phyloP scores from a whole-genome alignment of 2,329 filamentous ascomycete species.

The Tolypocladium pustulatum region DNA sequence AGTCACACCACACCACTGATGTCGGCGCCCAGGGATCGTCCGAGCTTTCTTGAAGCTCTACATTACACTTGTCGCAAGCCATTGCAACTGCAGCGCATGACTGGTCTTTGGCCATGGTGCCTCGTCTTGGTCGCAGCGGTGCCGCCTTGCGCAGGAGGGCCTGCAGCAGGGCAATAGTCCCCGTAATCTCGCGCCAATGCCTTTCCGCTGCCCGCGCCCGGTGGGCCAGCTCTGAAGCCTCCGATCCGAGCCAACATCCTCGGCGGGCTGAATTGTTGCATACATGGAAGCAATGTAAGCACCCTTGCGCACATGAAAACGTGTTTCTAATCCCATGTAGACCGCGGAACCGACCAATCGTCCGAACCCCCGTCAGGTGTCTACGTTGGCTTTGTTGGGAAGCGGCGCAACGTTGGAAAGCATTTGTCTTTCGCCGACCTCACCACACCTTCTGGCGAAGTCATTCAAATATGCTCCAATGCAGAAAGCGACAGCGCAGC shows the following conservation, averaged over 20 bases:
- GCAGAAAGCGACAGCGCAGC: conserved; percentile 22
- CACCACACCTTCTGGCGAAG: conserved; percentile 24
- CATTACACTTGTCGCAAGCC: not conserved
- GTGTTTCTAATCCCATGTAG: conserved; percentile 10
- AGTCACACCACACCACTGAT: not conserved
- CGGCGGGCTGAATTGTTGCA: conserved; percentile 14
- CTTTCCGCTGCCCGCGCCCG: not conserved
- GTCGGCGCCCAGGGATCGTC: not conserved
- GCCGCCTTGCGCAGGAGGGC: conserved; percentile 8
- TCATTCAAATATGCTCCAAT: conserved; percentile 35
- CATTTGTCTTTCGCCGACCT: conserved; percentile 60
- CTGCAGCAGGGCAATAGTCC: not conserved
- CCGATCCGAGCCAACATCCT: conserved; percentile 1
- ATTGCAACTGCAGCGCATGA: not conserved
- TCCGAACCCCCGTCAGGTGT: conserved; percentile 7
- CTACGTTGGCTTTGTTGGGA: conserved; percentile 56
- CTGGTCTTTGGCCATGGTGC: conserved; percentile 11
- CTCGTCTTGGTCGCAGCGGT: conserved; percentile 13
- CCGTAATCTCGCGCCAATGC: not conserved
- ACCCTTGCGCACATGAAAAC: not conserved
- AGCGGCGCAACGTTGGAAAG: conserved; percentile 55
- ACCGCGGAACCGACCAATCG: conserved; percentile 13
- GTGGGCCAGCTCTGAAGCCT: not conserved
- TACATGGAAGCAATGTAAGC: conserved; percentile 21
- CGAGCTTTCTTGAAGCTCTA: not conserved